Percentiles rank a stretch among this genome's conserved stretches.
These are phyloP conservation scores for Clavispora phyllophila DNA, from an alignment of 805 yeast species.

Conservation along the genomic window DNA sequence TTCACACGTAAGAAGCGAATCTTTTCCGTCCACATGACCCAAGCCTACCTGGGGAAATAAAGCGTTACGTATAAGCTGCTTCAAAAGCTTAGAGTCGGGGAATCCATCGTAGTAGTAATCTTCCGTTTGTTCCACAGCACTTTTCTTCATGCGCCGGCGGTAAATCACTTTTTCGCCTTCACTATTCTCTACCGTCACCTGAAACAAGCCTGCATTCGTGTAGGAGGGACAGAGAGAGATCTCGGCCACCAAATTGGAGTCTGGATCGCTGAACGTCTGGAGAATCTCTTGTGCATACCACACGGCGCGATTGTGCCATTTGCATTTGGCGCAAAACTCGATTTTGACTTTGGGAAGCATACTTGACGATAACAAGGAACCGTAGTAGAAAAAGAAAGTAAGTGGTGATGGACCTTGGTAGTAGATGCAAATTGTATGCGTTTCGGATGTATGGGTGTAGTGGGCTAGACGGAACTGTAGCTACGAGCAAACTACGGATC, in stretches of 20 bases:
- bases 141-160: slow-evolving; percentile 45
- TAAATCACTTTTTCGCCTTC: slow-evolving; percentile 37
- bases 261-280: slow-evolving; percentile 65
- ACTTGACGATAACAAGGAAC: too few species aligned
- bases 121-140: slow-evolving; percentile 24
- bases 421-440: too few species aligned
- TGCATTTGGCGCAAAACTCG: slow-evolving; percentile 75
- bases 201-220: slow-evolving; percentile 21
- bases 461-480: too few species aligned
- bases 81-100: slow-evolving; percentile 79
- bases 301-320: slow-evolving; percentile 83
- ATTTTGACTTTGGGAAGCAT: slow-evolving; percentile 56
- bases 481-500: too few species aligned
- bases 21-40: slow-evolving; percentile 57
- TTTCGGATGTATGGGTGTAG: not conserved
- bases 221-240: slow-evolving; percentile 20
- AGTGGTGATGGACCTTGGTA: too few species aligned
- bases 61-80: slow-evolving; percentile 57
- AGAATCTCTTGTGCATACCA: slow-evolving; percentile 85
- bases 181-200: slow-evolving; percentile 6
- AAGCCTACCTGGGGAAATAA: slow-evolving; percentile 50
- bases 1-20: slow-evolving; percentile 4
- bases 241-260: slow-evolving; percentile 35
- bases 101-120: slow-evolving; percentile 57
- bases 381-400: too few species aligned